Percentiles rank a stretch among this genome's conserved stretches.
phyloP scores from a whole-genome alignment of 1,284 basidiomycete genomes.

The Melanopsichium pennsylvanicum region DNA sequence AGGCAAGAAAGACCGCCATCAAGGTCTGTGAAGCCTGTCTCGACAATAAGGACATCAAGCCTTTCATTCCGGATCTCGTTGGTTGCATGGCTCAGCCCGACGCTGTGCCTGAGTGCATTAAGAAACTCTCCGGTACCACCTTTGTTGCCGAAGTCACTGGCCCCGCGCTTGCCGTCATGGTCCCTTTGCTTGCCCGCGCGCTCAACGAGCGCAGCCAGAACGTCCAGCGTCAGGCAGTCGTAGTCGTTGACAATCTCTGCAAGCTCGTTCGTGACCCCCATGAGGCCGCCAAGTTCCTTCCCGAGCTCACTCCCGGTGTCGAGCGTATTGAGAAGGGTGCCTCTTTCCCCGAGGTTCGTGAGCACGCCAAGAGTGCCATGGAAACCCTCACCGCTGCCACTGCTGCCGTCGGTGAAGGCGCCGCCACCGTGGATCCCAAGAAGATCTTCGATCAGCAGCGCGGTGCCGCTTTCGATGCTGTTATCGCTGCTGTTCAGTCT shows the following conservation, averaged over 20 bases:
- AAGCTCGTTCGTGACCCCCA: conserved; percentile 93
- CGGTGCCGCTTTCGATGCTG: conserved; percentile 48
- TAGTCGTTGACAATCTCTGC: conserved; percentile 95
- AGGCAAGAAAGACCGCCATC: conserved; percentile 91
- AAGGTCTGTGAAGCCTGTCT: conserved; percentile 86
- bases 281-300: conserved; percentile 88
- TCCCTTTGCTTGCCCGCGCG: conserved; percentile 88
- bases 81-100: conserved; percentile 84
- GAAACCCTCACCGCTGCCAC: conserved; percentile 58
- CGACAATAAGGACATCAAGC: conserved; percentile 90
- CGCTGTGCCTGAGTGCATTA: conserved; percentile 89
- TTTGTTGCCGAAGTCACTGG: conserved; percentile 97
- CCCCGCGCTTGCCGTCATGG: conserved; percentile 93
- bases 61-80: conserved; percentile 88
- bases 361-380: conserved; percentile 60
- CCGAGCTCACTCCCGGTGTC: conserved; percentile 87
- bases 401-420: conserved; percentile 43
- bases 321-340: conserved; percentile 88
- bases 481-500: conserved; percentile 50
- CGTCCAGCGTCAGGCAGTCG: conserved; percentile 73
- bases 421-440: conserved; percentile 53
- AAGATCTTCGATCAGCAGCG: conserved; percentile 50
- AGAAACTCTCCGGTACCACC: conserved; percentile 90
- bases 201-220: conserved; percentile 92
- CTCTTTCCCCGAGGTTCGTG: conserved; percentile 87